These are phyloP conservation scores for Annona squamosa DNA, from an alignment of 164 flowering plant species.

Conservation along the genomic window DNA sequence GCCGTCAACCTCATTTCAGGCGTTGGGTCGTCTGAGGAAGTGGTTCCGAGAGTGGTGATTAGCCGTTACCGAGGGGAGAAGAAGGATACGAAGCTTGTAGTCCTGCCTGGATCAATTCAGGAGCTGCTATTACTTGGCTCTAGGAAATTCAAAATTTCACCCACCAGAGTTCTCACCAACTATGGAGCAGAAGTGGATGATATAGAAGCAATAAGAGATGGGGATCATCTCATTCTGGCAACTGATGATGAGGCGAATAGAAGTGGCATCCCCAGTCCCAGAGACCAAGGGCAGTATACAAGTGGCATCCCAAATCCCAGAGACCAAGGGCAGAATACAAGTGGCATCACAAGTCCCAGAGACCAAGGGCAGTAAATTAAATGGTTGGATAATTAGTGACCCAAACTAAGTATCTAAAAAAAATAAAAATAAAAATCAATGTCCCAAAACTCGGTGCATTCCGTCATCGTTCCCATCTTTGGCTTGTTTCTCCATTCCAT, in stretches of 20 bases:
- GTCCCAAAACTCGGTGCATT: no score
- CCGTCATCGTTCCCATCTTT: no score
- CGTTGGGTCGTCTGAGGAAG: background rate
- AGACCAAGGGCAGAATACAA: background rate
- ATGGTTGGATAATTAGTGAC: no score
- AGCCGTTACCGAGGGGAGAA: slow-evolving; percentile 50
- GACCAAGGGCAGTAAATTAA: background rate
- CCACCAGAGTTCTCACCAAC: slow-evolving; percentile 38
- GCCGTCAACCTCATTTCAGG: slow-evolving; percentile 2
- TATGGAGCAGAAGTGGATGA: slow-evolving; percentile 67
- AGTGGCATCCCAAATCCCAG: background rate
- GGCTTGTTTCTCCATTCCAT: no score
- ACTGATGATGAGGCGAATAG: slow-evolving; percentile 15
- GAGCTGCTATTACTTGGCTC: slow-evolving; percentile 53
- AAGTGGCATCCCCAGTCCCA: background rate
- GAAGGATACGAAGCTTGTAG: slow-evolving; percentile 43
- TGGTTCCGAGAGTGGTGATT: slow-evolving; percentile 47
- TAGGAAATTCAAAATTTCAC: slow-evolving; percentile 41
- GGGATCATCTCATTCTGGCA: slow-evolving; percentile 65
- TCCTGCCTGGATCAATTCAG: slow-evolving; percentile 45
- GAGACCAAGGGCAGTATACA: background rate
- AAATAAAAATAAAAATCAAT: no score
- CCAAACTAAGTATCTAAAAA: no score
- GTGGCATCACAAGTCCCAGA: background rate
- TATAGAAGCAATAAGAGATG: slow-evolving; percentile 63